phyloP scores from a whole-genome alignment of 768 basidiomycete species.

The Dioszegia aurantiaca region DNA sequence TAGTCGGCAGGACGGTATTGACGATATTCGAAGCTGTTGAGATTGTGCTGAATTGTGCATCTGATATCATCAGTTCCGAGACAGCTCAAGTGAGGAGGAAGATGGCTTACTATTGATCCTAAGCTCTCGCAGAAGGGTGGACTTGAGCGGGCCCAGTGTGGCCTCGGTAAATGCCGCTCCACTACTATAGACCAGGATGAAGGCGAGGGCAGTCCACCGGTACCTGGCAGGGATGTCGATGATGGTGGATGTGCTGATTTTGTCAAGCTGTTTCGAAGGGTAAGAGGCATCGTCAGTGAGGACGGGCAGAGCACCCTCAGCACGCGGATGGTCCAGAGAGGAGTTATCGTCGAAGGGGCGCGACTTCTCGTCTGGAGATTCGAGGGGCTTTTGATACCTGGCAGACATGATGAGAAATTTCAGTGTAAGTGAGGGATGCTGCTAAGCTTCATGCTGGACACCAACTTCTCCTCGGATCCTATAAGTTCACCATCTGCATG shows the following conservation, averaged over 20 bases:
- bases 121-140: slow-evolving; percentile 30
- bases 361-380: slow-evolving; percentile 1
- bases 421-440: too few relatives aligned
- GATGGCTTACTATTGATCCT: slow-evolving; percentile 36
- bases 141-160: slow-evolving; percentile 32
- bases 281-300: background rate
- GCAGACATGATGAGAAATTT: background rate
- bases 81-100: background rate
- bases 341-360: background rate
- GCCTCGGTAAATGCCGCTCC: slow-evolving; percentile 27
- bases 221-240: slow-evolving; percentile 26
- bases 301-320: background rate
- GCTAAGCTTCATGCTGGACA: too few relatives aligned
- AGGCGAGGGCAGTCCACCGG: slow-evolving; percentile 28
- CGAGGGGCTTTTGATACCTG: background rate
- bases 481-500: too few relatives aligned
- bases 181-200: slow-evolving; percentile 41
- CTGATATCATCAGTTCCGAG: slow-evolving; percentile 17
- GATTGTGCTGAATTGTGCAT: slow-evolving; percentile 47
- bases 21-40: slow-evolving; percentile 43
- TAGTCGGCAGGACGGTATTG: slow-evolving; percentile 49
- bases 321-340: background rate
- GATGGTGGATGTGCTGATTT: background rate
- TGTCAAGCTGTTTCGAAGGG: background rate
- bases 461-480: too few relatives aligned